Evolutionary conservation across 2,329 filamentous ascomycete genomes (phyloP), one percentile per base, ranked within the genome.

Genomic region (Penicillium brasilianum): DNA sequence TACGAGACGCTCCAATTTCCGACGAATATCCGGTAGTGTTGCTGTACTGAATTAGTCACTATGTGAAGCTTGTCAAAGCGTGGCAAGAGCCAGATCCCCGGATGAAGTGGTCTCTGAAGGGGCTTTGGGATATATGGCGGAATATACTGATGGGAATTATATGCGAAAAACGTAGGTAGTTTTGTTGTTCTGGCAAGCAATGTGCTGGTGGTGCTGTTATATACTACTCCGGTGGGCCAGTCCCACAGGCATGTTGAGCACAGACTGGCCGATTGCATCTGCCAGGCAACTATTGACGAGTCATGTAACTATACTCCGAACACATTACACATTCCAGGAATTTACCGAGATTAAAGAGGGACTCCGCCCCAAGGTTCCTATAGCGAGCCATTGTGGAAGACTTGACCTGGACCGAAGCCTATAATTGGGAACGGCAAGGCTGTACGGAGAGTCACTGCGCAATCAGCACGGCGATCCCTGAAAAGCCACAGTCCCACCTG

Each of bases 61-160:
- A 48, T 48, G 20, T 48, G 20, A 48, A 48, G 20, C 22, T 48
- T 48, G 44, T 48, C 4, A 20, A 48, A 20, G 44, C 44, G 10
- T 48, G 44, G 44, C 44, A 48, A 48, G 20, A 48, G 44, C 44
- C 18, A 16, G 44, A 28, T n/a, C 20, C 20, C 44, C 44, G 39
- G 39, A 58, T 60, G 32, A 60, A 60, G 37, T 60, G 58, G 32
- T 60, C 58, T 20, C 30, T 57, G 46, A 11, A 37, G 28, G 30
- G 39, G 37, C 43, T 58, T 25, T 54, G 37, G 37, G 50, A 54
- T 34, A n/a, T 58, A 10, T 58, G 49, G 57, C 8, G 41, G 41
- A 37, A 55, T 41, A 59, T 59, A 34, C 34, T 50, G 30, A 49
- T 46, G 41, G 49, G 13, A 41, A 43, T 54, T 59, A 59, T 18